Base-by-base conservation (phyloP, 495 filamentous ascomycete species). In the Massariosphaeria phaeospora region DNA sequence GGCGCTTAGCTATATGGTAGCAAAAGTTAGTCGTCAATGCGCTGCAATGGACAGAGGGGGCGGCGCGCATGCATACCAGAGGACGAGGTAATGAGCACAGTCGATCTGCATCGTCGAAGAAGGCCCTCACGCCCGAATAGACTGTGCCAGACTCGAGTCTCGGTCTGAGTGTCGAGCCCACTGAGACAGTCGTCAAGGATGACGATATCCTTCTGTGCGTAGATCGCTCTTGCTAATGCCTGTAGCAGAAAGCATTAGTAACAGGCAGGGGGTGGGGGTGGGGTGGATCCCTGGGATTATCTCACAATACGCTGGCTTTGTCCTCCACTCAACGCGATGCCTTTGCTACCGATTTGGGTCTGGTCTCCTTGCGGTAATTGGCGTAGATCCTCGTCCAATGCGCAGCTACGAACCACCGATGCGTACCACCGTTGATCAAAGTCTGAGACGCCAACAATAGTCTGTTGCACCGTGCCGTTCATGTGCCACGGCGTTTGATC, bases 391-490 rank as follows among this genome's bases (percentile, higher is more conserved):
- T 67, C 66, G 3, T 72, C 70, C 15, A 89, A 70, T 40, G 75
- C 75, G 61, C 84, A 85, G n/a, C 77, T 82, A n/a, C 77, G 68
- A n/a, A 87, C 59, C 0, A 87, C 78, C 18, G 77, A 72, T 15
- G 68, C 67, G 62, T 88, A 89, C 71, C 83, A 80, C 20, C 59
- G 60, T n/a, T 73, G 67, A 44, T 86, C 73, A 39, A 79, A 80
- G 2, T 64, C 59, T 8, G 73, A 75, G 46, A 78, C 76, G 0
- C 72, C 78, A 0, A 78, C 62, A 29, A 87, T 82, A 56, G 74
- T 81, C 13, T 84, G 74, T 45, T 72, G 70, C 48, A 86, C 74
- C 0, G 79, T 80, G 0, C 68, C 76, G 44, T 84, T 85, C 63
- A 73, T 76, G 23, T 80, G 75, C 70, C 79, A 81, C 0, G 72